phyloP scores from a whole-genome alignment of 129 eudicot genomes.

The Escallonia rubra region DNA sequence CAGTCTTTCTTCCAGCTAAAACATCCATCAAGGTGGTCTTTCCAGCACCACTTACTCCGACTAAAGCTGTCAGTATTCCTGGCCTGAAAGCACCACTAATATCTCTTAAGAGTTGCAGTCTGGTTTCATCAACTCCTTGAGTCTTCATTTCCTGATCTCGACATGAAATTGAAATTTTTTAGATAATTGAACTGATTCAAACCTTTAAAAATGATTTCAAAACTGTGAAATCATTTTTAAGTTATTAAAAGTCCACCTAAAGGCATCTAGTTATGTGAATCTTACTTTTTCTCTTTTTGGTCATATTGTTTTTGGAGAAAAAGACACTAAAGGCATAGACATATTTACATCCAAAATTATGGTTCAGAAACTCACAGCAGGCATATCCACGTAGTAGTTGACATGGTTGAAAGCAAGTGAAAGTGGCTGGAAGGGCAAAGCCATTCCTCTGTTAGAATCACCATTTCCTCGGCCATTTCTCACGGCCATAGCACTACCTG shows the following conservation, averaged over 20 bases:
- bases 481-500: conserved; percentile 12
- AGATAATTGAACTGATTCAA: no score
- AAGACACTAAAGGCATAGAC: no score
- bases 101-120: conserved; percentile 40
- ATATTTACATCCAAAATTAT: no score
- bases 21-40: conserved; percentile 69
- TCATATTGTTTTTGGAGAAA: no score
- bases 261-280: no score
- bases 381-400: conserved; percentile 85
- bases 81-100: conserved; percentile 59
- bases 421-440: conserved; percentile 72
- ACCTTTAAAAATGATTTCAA: no score
- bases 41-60: conserved; percentile 67
- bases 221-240: no score
- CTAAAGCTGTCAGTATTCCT: conserved; percentile 51
- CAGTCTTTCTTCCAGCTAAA: conserved; percentile 56
- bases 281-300: no score
- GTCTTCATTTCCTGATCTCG: conserved; percentile 48
- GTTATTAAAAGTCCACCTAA: no score
- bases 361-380: conserved; percentile 63
- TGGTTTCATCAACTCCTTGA: conserved; percentile 37
- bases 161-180: no score
- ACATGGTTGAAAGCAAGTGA: conserved; percentile 68
- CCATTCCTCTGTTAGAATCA: conserved; percentile 52
- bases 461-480: conserved; percentile 9